Conservation (phyloP, 2,329 filamentous ascomycete genomes). For the Neospermospora avenae region DNA sequence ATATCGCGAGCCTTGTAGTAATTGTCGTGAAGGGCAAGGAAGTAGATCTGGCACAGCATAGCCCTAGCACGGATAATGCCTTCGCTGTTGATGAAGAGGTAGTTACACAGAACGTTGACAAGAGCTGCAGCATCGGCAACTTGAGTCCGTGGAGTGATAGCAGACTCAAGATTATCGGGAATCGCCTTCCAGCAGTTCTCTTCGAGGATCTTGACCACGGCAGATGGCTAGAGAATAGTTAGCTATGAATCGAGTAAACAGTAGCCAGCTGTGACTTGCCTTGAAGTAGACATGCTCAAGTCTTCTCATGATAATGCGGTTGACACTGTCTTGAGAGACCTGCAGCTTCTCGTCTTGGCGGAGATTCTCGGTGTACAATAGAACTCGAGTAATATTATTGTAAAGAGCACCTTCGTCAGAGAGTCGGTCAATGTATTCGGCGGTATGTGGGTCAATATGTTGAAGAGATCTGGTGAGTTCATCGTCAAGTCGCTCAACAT, state of each 20-base stretch:
- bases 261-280: conserved; percentile 43
- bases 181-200: conserved; percentile 89
- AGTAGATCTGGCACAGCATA: conserved; percentile 99
- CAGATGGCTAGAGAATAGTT: conserved; percentile 61
- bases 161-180: conserved; percentile 66
- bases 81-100: conserved; percentile 91
- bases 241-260: conserved; percentile 26
- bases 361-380: conserved; percentile 84
- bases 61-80: conserved; percentile 94
- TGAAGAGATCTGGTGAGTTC: conserved; percentile 97
- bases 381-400: conserved; percentile 83
- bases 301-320: conserved; percentile 89
- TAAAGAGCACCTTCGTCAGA: conserved; percentile 89
- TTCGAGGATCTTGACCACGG: conserved; percentile 91
- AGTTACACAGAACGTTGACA: conserved; percentile 86
- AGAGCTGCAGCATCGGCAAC: conserved; percentile 69
- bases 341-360: conserved; percentile 68
- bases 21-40: conserved; percentile 93
- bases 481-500: conserved; percentile 91
- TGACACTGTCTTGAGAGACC: conserved; percentile 79
- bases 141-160: conserved; percentile 71
- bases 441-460: conserved; percentile 95
- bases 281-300: conserved; percentile 99
- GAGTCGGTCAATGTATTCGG: conserved; percentile 95
- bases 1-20: conserved; percentile 98